Base-by-base conservation (phyloP, 2,329 filamentous ascomycete species). In the Fusarium kyushuense region DNA sequence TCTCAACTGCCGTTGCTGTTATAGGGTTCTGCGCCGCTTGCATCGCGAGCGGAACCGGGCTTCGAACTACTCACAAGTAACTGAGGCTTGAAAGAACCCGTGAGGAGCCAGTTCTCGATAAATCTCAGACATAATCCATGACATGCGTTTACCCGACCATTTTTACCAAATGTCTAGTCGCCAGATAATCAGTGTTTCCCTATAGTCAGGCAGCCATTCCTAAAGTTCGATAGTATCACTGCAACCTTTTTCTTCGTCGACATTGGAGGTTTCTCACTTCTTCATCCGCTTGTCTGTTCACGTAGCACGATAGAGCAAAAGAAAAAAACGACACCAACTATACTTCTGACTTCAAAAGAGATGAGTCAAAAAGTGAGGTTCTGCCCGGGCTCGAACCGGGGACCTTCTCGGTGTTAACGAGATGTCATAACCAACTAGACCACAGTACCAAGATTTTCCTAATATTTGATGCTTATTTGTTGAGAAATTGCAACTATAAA, bases 1-100 rank as follows among this genome's bases (percentile, higher is more conserved):
- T 83, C 1, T 88, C 86, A 2, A 87, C 87, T 0, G 78, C 72
- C 0, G 81, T 88, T 19, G 86, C 84, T 5, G 75, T 78, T 1
- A 67, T 88, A 4, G 86, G 84, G 10, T 63, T 79, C 7, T 48
- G 71, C 21, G 73, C 77, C 5, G 75, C 77, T 17, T 60, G 78
- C 19, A 55, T 77, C 12, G 76, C 77, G 1, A 77, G 66, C 32
- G 69, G 75, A 21, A 75, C 71, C 23, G 70, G 73, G 5, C 68
- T 80, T 42, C 72, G 78, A 40, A 78, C 65, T 23, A 72, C 59
- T 36, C 70, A 72, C 45, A 71, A 72, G 36, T 73, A 57, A 19
- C 35, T 11, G 4, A n/a, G n/a, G n/a, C n/a, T 40, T 23, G 19
- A 13, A 30, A 21, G 43, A 33, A 7, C 16, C n/a, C 9, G 14